Percentiles rank a stretch among this genome's conserved stretches.
Evolutionary conservation across 1,139 yeast species (phyloP).

Genomic region (Yamadazyma diospyri): DNA sequence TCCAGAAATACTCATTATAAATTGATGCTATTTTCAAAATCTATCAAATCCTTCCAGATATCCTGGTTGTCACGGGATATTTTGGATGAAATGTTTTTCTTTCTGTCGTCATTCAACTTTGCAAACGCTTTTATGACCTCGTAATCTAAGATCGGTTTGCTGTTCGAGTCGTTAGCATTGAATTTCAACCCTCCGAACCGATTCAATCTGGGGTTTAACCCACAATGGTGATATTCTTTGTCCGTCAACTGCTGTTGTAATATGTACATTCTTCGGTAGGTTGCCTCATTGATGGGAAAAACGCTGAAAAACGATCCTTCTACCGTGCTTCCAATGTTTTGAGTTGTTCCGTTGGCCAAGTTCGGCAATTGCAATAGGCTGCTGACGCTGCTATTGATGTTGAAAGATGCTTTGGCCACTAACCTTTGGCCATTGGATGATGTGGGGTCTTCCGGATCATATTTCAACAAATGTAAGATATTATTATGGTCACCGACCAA

Average conservation of each 20-base stretch:
- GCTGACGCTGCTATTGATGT: slow-evolving; percentile 59
- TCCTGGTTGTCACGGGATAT: slow-evolving; percentile 56
- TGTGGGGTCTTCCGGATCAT: slow-evolving; percentile 88
- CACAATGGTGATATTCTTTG: slow-evolving; percentile 67
- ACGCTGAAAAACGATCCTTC: slow-evolving; percentile 80
- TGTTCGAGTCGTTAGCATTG: slow-evolving; percentile 32
- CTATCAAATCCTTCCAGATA: slow-evolving; percentile 66
- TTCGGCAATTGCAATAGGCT: slow-evolving; percentile 56
- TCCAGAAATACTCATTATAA: slow-evolving; percentile 1
- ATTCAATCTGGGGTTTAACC: slow-evolving; percentile 77
- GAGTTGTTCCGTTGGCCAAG: slow-evolving; percentile 35
- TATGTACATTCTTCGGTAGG: slow-evolving; percentile 78
- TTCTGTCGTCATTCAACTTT: slow-evolving; percentile 54
- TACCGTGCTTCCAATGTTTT: slow-evolving; percentile 62
- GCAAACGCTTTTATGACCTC: slow-evolving; percentile 53
- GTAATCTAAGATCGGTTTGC: slow-evolving; percentile 61
- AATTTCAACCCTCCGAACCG: slow-evolving; percentile 50
- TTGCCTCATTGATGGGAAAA: slow-evolving; percentile 70
- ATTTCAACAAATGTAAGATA: slow-evolving; percentile 72
- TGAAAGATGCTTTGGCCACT: slow-evolving; percentile 68
- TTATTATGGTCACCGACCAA: slow-evolving; percentile 69
- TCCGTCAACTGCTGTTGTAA: slow-evolving; percentile 86
- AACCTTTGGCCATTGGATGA: slow-evolving; percentile 79
- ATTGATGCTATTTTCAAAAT: slow-evolving; percentile 37
- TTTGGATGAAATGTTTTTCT: slow-evolving; percentile 50